phyloP scores from a whole-genome alignment of 2,329 filamentous ascomycete species.

The Dactylellina leptospora region DNA sequence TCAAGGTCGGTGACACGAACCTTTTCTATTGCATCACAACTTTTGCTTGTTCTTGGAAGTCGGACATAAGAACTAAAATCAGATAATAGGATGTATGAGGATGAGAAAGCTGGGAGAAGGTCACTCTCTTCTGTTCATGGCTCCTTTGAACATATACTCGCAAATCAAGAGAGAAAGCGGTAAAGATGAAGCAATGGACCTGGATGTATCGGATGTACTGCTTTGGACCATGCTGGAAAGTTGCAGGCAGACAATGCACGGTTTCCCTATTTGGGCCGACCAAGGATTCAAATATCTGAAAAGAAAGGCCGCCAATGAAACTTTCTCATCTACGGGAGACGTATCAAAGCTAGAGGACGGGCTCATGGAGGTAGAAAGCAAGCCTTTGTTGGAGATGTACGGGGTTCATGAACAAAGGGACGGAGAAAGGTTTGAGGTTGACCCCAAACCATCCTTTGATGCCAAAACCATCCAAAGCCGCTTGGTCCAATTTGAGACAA shows the following conservation, averaged over 20 bases:
- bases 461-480: not conserved
- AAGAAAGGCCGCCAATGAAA: conserved; percentile 40
- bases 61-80: not conserved
- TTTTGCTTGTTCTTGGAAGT: not conserved
- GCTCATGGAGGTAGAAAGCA: conserved; percentile 60
- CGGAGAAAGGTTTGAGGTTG: not conserved
- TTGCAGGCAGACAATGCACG: conserved; percentile 63
- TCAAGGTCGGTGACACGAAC: conserved; percentile 66
- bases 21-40: not conserved
- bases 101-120: conserved; percentile 74
- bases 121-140: conserved; percentile 68
- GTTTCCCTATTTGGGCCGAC: conserved; percentile 69
- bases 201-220: conserved; percentile 68
- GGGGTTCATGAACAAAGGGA: not conserved
- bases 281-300: conserved; percentile 67
- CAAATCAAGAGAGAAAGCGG: conserved; percentile 63
- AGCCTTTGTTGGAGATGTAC: conserved; percentile 54
- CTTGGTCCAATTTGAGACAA: not conserved
- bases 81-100: conserved; percentile 65
- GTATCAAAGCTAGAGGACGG: conserved; percentile 64
- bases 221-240: conserved; percentile 70
- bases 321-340: conserved; percentile 67
- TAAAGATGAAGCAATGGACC: not conserved
- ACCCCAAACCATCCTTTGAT: not conserved
- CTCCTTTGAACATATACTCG: conserved; percentile 66